Percentiles rank a stretch among this genome's conserved stretches.
Conservation (phyloP, 148 eudicot species). For the Camellia japonica region DNA sequence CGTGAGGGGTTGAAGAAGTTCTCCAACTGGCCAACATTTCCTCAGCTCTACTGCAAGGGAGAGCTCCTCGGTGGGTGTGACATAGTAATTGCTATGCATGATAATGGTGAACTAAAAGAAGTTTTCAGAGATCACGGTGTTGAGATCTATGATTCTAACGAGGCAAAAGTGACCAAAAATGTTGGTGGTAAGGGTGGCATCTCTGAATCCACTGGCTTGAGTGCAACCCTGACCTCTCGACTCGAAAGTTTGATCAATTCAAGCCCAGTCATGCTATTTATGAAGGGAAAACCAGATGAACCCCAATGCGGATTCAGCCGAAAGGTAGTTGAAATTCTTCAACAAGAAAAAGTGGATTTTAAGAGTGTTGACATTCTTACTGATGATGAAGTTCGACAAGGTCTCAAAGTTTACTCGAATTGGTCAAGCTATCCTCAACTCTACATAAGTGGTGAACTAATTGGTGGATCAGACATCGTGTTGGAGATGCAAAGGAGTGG, state of each 20-base stretch:
- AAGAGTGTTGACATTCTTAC: constrained; percentile 72
- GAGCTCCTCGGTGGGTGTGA: constrained; percentile 95
- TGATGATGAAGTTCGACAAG: constrained; percentile 92
- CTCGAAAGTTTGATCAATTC: constrained; percentile 54
- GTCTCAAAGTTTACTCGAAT: constrained; percentile 86
- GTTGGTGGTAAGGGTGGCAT: constrained; percentile 43
- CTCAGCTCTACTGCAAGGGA: constrained; percentile 92
- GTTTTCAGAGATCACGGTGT: constrained; percentile 63
- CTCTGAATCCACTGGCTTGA: constrained; percentile 62
- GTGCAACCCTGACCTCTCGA: constrained; percentile 49
- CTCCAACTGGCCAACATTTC: constrained; percentile 97
- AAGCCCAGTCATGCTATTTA: constrained; percentile 76
- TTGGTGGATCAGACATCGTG: constrained; percentile 93
- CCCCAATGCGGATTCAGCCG: constrained; percentile 94
- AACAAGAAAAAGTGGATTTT: constrained; percentile 66
- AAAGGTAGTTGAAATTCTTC: constrained; percentile 84
- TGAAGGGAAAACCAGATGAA: constrained; percentile 93
- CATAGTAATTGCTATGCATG: constrained; percentile 78
- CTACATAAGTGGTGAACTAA: constrained; percentile 83
- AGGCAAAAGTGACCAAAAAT: constrained; percentile 28
- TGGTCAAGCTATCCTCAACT: constrained; percentile 99
- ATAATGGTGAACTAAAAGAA: constrained; percentile 76
- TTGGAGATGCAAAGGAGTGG: constrained; percentile 99
- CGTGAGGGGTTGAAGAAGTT: constrained; percentile 94
- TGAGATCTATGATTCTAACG: constrained; percentile 25